phyloP scores from a whole-genome alignment of 176 grass and related monocot species.

The Triticum aestivum region IWGSC_CS_RefSeq_v2.1 NC_057799.1:59121044-59121543 shows the following conservation, averaged over 20 bases:
- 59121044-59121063: slow-evolving; percentile 65
- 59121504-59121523: neutral
- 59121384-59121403: slow-evolving; percentile 3
- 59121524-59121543: neutral
- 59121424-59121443: neutral
- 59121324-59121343: neutral
- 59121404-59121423: neutral
- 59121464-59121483: neutral
- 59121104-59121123: neutral
- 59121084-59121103: neutral
- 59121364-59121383: neutral
- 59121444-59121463: neutral
- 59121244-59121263: slow-evolving; percentile 87
- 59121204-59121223: slow-evolving; percentile 97
- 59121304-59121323: neutral
- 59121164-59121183: slow-evolving; percentile 55
- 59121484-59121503: neutral
- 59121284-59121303: slow-evolving; percentile 60
- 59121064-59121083: neutral
- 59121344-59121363: neutral
- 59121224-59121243: slow-evolving; percentile 76
- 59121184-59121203: slow-evolving; percentile 99
- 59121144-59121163: slow-evolving; percentile 20
- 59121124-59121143: neutral
- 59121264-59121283: slow-evolving; percentile 75